Conservation (phyloP, 495 filamentous ascomycete genomes). For the Hypoxylon perforatum region DNA sequence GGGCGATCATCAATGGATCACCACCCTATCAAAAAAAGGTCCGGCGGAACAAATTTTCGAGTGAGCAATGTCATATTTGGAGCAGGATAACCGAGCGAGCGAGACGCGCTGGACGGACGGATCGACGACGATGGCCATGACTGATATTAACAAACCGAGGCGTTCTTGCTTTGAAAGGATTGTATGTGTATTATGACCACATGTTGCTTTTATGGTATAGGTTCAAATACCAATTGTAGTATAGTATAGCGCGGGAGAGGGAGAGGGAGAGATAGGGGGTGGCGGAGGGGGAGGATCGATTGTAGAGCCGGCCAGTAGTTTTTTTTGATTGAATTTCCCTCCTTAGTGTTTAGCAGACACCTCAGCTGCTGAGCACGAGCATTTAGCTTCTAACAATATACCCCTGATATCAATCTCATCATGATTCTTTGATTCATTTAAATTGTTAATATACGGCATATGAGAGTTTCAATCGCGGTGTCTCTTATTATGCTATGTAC, state of each 20-base stretch:
- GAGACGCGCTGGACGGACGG: slow-evolving; percentile 2
- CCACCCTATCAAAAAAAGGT: background rate
- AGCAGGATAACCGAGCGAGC: slow-evolving; percentile 13
- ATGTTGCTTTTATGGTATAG: slow-evolving; percentile 2
- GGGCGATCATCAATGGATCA: background rate
- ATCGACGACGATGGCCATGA: slow-evolving; percentile 26
- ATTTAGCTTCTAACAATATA: slow-evolving; percentile 27
- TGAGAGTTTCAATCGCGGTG: background rate
- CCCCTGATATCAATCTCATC: slow-evolving; percentile 7
- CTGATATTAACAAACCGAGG: slow-evolving; percentile 8
- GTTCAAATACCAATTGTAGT: slow-evolving; percentile 18
- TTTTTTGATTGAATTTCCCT: slow-evolving; percentile 13
- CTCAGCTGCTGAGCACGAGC: slow-evolving; percentile 7
- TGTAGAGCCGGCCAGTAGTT: slow-evolving; percentile 5
- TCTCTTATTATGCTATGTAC: slow-evolving; percentile 30
- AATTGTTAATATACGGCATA: background rate
- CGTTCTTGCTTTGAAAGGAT: slow-evolving; percentile 10
- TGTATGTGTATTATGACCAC: slow-evolving; percentile 27
- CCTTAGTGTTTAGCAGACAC: slow-evolving; percentile 1
- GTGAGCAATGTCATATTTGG: slow-evolving; percentile 9
- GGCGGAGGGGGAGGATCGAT: background rate
- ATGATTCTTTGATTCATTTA: background rate
- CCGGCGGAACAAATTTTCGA: background rate
- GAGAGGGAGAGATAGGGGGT: too few relatives aligned
- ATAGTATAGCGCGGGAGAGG: slow-evolving; percentile 18